Evolutionary conservation across 164 flowering plant species (phyloP).

Genomic region (Nymphaea thermarum): DNA sequence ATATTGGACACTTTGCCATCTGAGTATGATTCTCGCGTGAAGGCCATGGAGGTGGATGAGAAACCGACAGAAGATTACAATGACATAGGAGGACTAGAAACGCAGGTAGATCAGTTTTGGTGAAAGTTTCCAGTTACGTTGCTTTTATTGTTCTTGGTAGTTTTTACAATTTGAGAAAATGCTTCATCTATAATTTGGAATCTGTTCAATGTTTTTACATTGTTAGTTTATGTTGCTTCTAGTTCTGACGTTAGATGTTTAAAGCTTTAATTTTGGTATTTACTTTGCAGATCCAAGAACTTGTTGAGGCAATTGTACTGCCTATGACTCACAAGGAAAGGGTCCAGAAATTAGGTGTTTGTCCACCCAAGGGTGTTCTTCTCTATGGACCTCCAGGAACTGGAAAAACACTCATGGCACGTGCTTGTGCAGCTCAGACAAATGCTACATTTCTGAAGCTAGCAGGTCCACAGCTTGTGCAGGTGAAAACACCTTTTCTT

Average conservation of each 20-base stretch:
- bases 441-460: slow-evolving; percentile 74
- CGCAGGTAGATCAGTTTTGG: slow-evolving; percentile 31
- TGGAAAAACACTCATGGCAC: slow-evolving; percentile 70
- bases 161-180: not conserved
- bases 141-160: not conserved
- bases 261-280: not conserved
- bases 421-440: slow-evolving; percentile 78
- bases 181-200: not conserved
- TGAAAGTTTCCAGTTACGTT: too few species aligned
- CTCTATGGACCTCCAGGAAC: slow-evolving; percentile 86
- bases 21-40: slow-evolving; percentile 76
- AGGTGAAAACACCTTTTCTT: too few species aligned
- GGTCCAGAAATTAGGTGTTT: too few species aligned
- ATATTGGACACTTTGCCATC: slow-evolving; percentile 74
- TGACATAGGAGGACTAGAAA: slow-evolving; percentile 75
- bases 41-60: slow-evolving; percentile 91
- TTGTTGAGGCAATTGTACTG: too few species aligned
- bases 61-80: slow-evolving; percentile 84
- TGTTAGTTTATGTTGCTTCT: not conserved
- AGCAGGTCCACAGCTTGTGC: slow-evolving; percentile 77
- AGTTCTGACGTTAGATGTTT: not conserved
- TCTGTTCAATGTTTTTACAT: not conserved
- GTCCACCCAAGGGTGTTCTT: slow-evolving; percentile 81
- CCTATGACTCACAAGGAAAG: slow-evolving; percentile 56
- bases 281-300: slow-evolving; percentile 50